Conservation (phyloP, 2,329 filamentous ascomycete species). For the Colletotrichum costaricense region DNA sequence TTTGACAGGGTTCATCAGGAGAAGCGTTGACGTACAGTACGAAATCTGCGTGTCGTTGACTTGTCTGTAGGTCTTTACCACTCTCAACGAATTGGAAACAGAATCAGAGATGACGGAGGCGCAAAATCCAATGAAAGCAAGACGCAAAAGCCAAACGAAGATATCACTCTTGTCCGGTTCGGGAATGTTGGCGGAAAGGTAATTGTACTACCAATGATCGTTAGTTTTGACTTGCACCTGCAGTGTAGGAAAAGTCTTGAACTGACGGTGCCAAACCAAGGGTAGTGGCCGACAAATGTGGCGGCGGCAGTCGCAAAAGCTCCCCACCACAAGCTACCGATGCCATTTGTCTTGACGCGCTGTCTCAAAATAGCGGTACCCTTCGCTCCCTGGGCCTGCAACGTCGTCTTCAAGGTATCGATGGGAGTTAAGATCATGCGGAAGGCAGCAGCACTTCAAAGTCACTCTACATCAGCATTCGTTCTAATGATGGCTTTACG, state of each 20-base stretch:
- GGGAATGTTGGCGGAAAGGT: conserved; percentile 49
- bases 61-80: conserved; percentile 62
- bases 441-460: conserved; percentile 54
- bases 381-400: conserved; percentile 57
- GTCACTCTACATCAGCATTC: background rate
- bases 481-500: too few species aligned
- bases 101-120: conserved; percentile 58
- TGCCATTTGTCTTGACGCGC: conserved; percentile 55
- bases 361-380: conserved; percentile 56
- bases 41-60: conserved; percentile 60
- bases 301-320: conserved; percentile 60
- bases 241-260: conserved; percentile 14
- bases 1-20: background rate
- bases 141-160: conserved; percentile 54
- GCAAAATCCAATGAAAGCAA: conserved; percentile 56
- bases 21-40: conserved; percentile 48
- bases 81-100: conserved; percentile 58
- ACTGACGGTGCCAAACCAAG: conserved; percentile 60
- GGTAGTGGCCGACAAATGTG: conserved; percentile 61
- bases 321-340: conserved; percentile 62
- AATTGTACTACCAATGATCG: conserved; percentile 51
- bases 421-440: conserved; percentile 60
- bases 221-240: conserved; percentile 3
- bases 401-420: conserved; percentile 62
- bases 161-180: conserved; percentile 54